Base-by-base conservation (phyloP, 306 rosid species). In the Quercus dentata region DNA sequence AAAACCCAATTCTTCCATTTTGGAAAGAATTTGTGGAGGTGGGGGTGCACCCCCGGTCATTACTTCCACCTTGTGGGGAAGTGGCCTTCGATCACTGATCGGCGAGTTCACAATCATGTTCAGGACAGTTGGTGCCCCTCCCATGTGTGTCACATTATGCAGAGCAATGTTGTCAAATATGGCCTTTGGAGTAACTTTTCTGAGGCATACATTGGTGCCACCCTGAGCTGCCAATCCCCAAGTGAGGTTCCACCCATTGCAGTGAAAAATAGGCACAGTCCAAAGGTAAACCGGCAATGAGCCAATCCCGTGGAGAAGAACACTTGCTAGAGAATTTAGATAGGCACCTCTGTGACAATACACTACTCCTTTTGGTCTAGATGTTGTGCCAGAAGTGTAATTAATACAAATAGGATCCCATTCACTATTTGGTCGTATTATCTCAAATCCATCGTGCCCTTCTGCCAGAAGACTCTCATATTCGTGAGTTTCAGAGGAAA, bases 381-480 rank as follows among this genome's bases (percentile, higher is more conserved):
- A 88, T 44, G 99, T 94, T 23, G 99, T 94, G 55, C 97, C 97
- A 1, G 97, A 94, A 21, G 97, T 94, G 88, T 92, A 94, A 74
- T 91, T 92, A 17, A 94, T 30, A 69, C 95, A 90, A 80, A 94
- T 84, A 20, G 97, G 95, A 81, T 94, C 97, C 90, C 76, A 90
- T 86, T 94, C 99, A 69, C 88, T 87, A 3, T 68, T 54, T 33
- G 99, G 97, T 58, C 77, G 80, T 28, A 80, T 86, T 19, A 84
- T 79, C 63, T 91, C 86, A 78, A 90, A 94, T 56, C 55, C 88
- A 75, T 38, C 5, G 5, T 77, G 30, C 15, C 97, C 97, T 33
- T 4, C 56, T 5, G 75, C 82, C 31, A 90, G 27, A n/a, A 94
- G 84, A 33, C 68, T 78, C 81, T 94, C 97, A 68, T 94, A 94